Base-by-base conservation (phyloP, 164 flowering plant genomes). In the Nymphaea thermarum region DNA sequence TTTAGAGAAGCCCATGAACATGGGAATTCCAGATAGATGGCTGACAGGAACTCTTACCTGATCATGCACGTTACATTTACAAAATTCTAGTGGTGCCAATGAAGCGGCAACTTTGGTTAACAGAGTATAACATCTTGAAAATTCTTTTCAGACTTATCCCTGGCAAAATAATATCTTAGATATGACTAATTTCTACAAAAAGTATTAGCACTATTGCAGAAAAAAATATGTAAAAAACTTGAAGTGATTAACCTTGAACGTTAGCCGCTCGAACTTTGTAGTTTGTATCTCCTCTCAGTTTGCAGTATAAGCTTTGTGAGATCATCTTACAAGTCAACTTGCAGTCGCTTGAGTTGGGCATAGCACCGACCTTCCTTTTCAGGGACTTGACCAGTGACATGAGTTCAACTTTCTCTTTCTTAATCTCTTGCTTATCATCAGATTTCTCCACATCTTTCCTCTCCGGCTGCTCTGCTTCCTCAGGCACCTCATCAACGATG, bases 281-380 rank as follows among this genome's bases (percentile, higher is more conserved):
- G 36, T 25, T 25, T 25, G 12, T 7, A 3, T 3, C 55, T 47
- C 55, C 55, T 4, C 7, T 47, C 36, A 25, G 12, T 4, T 3
- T 12, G 12, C 55, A 47, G 55, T 47, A 12, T 12, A 47, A 6
- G 0, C 55, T 12, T 47, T 47, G 55, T 25, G 36, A 25, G 36
- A 25, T 5, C 55, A 47, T 12, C 12, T 12, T 47, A 47, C 11
- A 47, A 25, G 36, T 25, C 36, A 25, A 25, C 36, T 47, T 6
- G 11, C 55, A 4, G 7, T 47, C 55, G 55, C 4, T 53, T 62
- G 53, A 66, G n/a, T 62, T 41, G 43, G 45, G 71, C 44, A 66
- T 10, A 16, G 15, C 25, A 67, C 72, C 78, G 60, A 70, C 70
- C 78, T 71, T 80, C 66, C 77, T 76, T 79, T 76, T 76, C 3